Evolutionary conservation across 345 rosid species (phyloP).

Genomic region (Populus nigra): DNA sequence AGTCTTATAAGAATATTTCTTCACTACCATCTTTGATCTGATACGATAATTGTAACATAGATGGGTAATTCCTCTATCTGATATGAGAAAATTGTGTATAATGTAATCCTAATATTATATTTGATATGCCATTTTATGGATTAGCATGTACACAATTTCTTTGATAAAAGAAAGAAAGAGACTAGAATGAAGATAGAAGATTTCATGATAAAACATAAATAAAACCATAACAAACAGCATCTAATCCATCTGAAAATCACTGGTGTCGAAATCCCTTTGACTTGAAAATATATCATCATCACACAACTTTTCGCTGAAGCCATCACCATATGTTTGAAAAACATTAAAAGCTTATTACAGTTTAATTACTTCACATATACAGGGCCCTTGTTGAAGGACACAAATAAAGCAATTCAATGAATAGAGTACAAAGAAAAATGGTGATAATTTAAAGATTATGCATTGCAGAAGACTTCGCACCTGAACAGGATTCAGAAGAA

Average conservation of each 20-base stretch:
- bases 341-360: neutral
- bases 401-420: neutral
- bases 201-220: neutral
- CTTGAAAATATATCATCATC: neutral
- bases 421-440: neutral
- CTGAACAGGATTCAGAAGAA: constrained; percentile 79
- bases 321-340: neutral
- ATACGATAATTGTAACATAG: neutral
- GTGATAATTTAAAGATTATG: neutral
- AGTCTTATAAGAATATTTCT: neutral
- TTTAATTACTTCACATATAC: neutral
- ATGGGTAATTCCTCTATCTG: neutral
- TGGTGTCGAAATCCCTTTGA: neutral
- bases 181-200: neutral
- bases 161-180: too few species aligned
- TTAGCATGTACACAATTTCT: neutral
- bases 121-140: neutral
- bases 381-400: neutral
- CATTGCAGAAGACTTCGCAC: constrained; percentile 14
- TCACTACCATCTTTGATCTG: neutral
- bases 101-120: too few species aligned
- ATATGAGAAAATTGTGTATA: neutral
- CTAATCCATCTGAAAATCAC: neutral
- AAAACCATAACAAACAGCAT: neutral
- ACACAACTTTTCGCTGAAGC: neutral